Base-by-base conservation (phyloP, 108 stramenopile genomes). In the Cyclotella distinguenda region DNA sequence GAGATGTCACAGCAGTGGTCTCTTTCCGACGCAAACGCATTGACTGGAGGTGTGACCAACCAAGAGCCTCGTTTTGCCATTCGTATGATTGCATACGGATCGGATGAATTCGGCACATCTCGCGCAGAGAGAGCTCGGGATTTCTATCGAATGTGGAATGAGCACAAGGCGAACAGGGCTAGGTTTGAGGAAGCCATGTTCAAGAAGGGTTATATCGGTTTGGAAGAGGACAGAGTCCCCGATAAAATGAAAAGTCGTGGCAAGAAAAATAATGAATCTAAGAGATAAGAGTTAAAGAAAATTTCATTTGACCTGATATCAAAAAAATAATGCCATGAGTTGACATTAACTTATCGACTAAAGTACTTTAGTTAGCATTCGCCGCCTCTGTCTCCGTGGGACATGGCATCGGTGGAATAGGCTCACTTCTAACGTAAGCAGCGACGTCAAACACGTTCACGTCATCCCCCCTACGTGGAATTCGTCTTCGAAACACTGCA, bases 171-270 rank as follows among this genome's bases (percentile, higher is more conserved):
- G 9, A 80, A 78, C 48, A 79, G 86, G 64, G 91, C 91, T 9
- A 82, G 72, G 44, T 90, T 89, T 55, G 91, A 89, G 70, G 91
- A 93, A 60, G 68, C 77, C 18, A 55, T 93, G 60, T 93, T 86
- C 63, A 81, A 85, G 77, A 73, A 79, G 42, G 85, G 84, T 7
- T 68, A 67, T 33, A 67, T 93, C 19, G 76, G 81, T 38, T 58
- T 91, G 61, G 56, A 69, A 38, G 80, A 86, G 54, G 40, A 65
- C 31, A 50, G 38, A n/a, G n/a, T n/a, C n/a, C n/a, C n/a, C n/a
- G n/a, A n/a, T n/a, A 0, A 26, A 26, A 34, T 7, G 35, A 56
- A 19, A 56, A 9, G 55, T 13, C 55, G 55, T 7, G 36, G 55
- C n/a, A 30, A n/a, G 35, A 38, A 56, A 26, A 30, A 22, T 10